Evolutionary conservation across 1,284 basidiomycete species (phyloP).

Genomic region (Melampsora americana): DNA sequence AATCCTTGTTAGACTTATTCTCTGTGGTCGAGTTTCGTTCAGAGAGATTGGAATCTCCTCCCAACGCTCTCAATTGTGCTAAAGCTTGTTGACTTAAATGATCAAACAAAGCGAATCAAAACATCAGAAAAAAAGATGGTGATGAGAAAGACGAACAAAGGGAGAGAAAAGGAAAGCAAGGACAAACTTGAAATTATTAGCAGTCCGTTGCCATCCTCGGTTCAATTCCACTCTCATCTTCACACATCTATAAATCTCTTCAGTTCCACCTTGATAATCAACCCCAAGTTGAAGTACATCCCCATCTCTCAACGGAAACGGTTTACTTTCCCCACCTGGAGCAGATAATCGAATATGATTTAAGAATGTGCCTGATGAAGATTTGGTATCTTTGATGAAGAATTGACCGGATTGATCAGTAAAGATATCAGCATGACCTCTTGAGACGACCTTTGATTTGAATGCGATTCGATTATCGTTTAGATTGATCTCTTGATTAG

Average conservation of each 20-base stretch:
- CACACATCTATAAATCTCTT: conserved; percentile 96
- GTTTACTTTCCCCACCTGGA: conserved; percentile 74
- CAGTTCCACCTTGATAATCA: conserved; percentile 94
- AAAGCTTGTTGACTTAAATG: conserved; percentile 38
- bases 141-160: conserved; percentile 13
- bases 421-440: conserved; percentile 94
- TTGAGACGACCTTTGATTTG: conserved; percentile 90
- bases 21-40: conserved; percentile 34
- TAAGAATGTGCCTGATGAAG: conserved; percentile 86
- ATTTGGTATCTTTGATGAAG: conserved; percentile 86
- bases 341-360: conserved; percentile 86
- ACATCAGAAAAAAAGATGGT: background rate
- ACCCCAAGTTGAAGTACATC: conserved; percentile 94
- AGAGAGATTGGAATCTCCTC: background rate
- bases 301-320: conserved; percentile 82
- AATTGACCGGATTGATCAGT: conserved; percentile 63
- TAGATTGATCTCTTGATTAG: conserved; percentile 63
- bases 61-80: conserved; percentile 25
- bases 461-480: conserved; percentile 72
- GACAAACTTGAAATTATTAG: conserved; percentile 91
- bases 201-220: conserved; percentile 75
- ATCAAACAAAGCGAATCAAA: background rate
- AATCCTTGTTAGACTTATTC: conserved; percentile 45
- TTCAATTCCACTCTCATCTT: conserved; percentile 89
- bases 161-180: background rate